These are phyloP conservation scores for Cryptococcus sp. DNA, from an alignment of 1,284 basidiomycete genomes.

Conservation along the genomic window DNA sequence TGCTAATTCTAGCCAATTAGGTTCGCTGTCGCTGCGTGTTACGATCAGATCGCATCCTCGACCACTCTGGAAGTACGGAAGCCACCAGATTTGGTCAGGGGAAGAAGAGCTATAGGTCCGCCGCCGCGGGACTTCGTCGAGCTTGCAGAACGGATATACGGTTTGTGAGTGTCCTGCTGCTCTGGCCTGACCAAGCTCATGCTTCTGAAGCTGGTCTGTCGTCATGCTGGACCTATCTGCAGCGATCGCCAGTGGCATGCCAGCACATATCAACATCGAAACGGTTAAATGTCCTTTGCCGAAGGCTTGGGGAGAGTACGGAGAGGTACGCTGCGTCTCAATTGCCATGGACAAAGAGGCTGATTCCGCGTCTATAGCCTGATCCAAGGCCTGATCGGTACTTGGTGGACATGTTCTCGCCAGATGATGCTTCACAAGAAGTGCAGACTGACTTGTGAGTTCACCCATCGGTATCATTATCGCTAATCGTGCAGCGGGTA, in stretches of 20 bases:
- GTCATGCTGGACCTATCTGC: conserved; percentile 17
- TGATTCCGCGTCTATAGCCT: background rate
- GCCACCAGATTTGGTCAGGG: background rate
- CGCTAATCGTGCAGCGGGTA: conserved; percentile 7
- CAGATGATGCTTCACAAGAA: background rate
- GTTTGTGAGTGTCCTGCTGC: conserved; percentile 22
- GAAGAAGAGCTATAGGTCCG: background rate
- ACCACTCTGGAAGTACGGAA: background rate
- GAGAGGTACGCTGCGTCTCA: conserved; percentile 5
- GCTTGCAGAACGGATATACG: conserved; percentile 22
- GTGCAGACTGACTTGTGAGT: conserved; percentile 10
- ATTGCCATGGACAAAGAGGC: background rate
- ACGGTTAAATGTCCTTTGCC: conserved; percentile 19
- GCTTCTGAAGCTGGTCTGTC: conserved; percentile 19
- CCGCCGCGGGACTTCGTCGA: conserved; percentile 12
- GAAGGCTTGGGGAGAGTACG: conserved; percentile 17
- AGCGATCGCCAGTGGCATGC: conserved; percentile 10
- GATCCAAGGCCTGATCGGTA: conserved; percentile 6
- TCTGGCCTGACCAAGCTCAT: background rate
- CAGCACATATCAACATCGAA: conserved; percentile 9
- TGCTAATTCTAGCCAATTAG: background rate
- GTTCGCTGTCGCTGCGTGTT: conserved; percentile 11
- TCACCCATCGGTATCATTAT: background rate
- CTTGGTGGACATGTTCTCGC: conserved; percentile 4
- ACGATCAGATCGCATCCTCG: conserved; percentile 15